phyloP scores from a whole-genome alignment of 1,284 basidiomycete species.

The Ustilago curta region DNA sequence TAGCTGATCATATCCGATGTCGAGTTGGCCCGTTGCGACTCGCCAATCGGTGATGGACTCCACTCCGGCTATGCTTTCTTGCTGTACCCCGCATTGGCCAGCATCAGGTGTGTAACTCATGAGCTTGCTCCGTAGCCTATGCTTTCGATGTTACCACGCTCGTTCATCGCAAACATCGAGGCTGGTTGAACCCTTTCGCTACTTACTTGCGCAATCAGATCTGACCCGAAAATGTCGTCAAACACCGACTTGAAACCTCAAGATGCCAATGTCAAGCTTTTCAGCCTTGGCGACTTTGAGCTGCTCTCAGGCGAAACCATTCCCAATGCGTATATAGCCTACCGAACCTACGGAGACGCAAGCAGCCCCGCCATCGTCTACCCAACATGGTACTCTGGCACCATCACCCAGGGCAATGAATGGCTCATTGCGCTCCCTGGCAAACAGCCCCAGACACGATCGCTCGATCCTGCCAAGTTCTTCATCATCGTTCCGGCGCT shows the following conservation, averaged over 20 bases:
- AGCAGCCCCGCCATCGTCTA: constrained; percentile 52
- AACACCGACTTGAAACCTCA: constrained; percentile 10
- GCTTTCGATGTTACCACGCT: too few relatives aligned
- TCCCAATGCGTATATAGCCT: constrained; percentile 52
- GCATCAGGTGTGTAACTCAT: too few relatives aligned
- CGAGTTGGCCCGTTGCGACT: not conserved
- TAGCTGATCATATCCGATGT: not conserved
- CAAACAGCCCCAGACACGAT: constrained; percentile 14
- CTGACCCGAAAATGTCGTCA: constrained; percentile 5
- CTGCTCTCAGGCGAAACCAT: constrained; percentile 37
- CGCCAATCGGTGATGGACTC: not conserved
- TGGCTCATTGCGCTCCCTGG: constrained; percentile 44
- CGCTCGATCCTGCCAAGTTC: constrained; percentile 49
- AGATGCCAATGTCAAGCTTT: constrained; percentile 32
- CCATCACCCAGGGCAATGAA: constrained; percentile 52
- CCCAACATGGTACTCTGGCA: constrained; percentile 58
- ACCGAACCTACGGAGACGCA: constrained; percentile 51
- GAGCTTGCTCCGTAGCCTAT: too few relatives aligned
- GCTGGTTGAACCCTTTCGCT: too few relatives aligned
- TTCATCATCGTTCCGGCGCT: constrained; percentile 62
- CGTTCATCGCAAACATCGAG: too few relatives aligned
- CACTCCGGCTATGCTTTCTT: constrained; percentile 15
- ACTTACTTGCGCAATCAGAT: not conserved
- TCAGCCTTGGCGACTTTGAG: constrained; percentile 46
- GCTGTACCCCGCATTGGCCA: too few relatives aligned